These are phyloP conservation scores for Asterionellopsis glacialis DNA, from an alignment of 108 stramenopile genomes.

Conservation along the genomic window DNA sequence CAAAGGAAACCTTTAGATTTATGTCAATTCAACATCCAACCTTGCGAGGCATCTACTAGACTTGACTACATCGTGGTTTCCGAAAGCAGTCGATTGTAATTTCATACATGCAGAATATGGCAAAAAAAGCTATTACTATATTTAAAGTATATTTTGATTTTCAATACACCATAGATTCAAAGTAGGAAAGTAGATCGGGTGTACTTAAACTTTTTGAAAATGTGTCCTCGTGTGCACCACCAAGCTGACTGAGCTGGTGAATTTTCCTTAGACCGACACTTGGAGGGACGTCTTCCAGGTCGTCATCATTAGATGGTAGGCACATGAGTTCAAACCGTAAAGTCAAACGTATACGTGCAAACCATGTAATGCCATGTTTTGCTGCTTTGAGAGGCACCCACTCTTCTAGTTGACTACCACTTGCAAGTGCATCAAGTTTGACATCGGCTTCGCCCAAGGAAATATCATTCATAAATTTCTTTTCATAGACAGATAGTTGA, in stretches of 20 bases:
- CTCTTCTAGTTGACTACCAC: constrained; percentile 83
- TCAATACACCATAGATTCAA: constrained; percentile 25
- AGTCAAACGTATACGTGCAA: constrained; percentile 77
- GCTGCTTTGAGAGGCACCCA: constrained; percentile 81
- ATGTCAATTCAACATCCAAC: too few relatives aligned
- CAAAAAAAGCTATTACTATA: too few relatives aligned
- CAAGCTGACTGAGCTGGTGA: constrained; percentile 53
- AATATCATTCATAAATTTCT: constrained; percentile 83
- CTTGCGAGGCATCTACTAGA: too few relatives aligned
- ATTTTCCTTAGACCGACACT: constrained; percentile 73
- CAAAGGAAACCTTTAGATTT: too few relatives aligned
- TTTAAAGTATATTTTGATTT: too few relatives aligned
- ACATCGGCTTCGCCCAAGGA: constrained; percentile 77
- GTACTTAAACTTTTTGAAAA: constrained; percentile 34
- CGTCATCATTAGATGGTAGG: constrained; percentile 27
- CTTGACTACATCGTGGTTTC: too few relatives aligned
- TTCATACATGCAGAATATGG: too few relatives aligned
- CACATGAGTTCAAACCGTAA: constrained; percentile 86
- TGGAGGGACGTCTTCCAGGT: constrained; percentile 38
- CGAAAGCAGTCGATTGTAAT: too few relatives aligned
- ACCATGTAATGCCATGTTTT: constrained; percentile 79
- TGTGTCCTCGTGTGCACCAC: constrained; percentile 63
- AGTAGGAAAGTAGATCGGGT: constrained; percentile 48
- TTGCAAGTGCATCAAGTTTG: constrained; percentile 59
- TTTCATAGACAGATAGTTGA: constrained; percentile 83